Conservation (phyloP, 2,329 filamentous ascomycete species). For the Capronia epimyces region DNA sequence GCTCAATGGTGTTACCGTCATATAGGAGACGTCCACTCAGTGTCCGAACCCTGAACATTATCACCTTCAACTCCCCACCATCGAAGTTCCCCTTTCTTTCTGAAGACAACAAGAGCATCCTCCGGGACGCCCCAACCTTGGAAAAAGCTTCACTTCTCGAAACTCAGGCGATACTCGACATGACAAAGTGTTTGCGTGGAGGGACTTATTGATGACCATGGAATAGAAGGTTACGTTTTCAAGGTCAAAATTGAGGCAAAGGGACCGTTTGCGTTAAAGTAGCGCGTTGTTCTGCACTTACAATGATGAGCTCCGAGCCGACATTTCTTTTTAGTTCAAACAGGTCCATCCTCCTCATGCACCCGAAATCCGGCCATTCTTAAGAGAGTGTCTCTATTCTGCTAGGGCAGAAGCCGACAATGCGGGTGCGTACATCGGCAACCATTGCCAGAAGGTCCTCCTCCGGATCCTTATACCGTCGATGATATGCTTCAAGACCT, state of each 20-base stretch:
- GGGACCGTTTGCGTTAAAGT: neutral
- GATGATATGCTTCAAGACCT: neutral
- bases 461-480: neutral
- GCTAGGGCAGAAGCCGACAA: neutral
- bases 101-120: slow-evolving; percentile 7
- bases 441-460: neutral
- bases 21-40: slow-evolving; percentile 5
- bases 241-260: neutral
- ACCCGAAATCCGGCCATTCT: neutral
- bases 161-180: slow-evolving; percentile 6
- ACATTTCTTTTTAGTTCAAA: neutral
- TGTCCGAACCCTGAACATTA: slow-evolving; percentile 3
- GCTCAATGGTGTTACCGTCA: slow-evolving; percentile 1
- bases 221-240: slow-evolving; percentile 2
- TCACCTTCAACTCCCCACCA: slow-evolving; percentile 3
- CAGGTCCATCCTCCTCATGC: neutral
- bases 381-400: neutral
- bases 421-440: neutral
- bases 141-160: neutral
- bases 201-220: slow-evolving; percentile 9
- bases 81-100: slow-evolving; percentile 7
- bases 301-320: neutral
- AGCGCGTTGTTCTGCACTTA: neutral
- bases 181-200: slow-evolving; percentile 7
- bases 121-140: neutral